Base-by-base conservation (phyloP, 805 yeast genomes). In the Candida quercuum region DNA sequence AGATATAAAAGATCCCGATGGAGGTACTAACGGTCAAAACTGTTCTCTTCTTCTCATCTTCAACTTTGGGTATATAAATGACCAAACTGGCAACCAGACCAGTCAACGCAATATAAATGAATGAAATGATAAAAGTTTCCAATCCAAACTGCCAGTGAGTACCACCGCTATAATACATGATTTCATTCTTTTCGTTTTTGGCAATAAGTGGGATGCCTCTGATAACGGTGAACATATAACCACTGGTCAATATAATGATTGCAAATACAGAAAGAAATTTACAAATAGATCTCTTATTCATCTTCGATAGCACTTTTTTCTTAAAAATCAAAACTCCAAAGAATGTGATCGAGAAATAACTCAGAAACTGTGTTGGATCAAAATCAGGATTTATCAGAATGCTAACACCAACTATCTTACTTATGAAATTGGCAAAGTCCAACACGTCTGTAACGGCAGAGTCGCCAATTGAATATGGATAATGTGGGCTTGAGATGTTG, bases 131-230 rank as follows among this genome's bases (percentile, higher is more conserved):
- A 5, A 77, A 51, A 4, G 78, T 68, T 52, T 85, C 94, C 4
- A 74, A 59, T 1, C 93, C 91, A 57, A 82, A 77, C 59, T 83
- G 91, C 66, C 77, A 78, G 39, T 71, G 73, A 4, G 61, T 57
- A 4, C 86, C 87, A 12, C 86, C 86, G 40, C 83, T 72, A 39
- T 81, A 69, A 47, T 64, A 69, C 58, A 78, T 71, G 3, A 79
- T 54, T n/a, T 63, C 60, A 11, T 74, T 75, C 3, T 74, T 51
- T 3, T 69, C 74, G 49, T 71, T 63, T 38, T 63, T 65, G 1
- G 81, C 78, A 15, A 84, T 45, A 34, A 85, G 75, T 3, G 91
- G 87, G 1, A 78, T 75, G 1, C 69, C 67, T 46, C 79, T 67
- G 36, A 79, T 78, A 19, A 71, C 58, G 1, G 83, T 71, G 53